Evolutionary conservation across 2,329 filamentous ascomycete genomes (phyloP).

Genomic region (Blastomyces parvus): DNA sequence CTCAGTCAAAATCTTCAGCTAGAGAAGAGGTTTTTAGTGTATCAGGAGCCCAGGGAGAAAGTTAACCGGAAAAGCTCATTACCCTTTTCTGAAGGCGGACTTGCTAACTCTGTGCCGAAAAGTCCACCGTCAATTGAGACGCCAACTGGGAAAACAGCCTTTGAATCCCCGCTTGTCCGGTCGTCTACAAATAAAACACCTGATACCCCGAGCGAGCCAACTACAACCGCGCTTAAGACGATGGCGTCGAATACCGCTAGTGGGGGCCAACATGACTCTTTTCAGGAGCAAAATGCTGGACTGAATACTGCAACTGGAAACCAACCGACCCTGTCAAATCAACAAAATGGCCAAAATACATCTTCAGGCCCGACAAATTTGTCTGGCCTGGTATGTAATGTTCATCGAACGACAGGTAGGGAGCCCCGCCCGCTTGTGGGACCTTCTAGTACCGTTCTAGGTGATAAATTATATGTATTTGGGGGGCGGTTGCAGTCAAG

Average conservation of each 20-base stretch:
- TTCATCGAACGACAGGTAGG: conserved; percentile 73
- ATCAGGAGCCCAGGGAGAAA: not conserved
- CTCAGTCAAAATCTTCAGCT: conserved; percentile 1
- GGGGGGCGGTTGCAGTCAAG: conserved; percentile 80
- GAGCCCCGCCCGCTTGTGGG: conserved; percentile 89
- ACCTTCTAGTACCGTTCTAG: conserved; percentile 87
- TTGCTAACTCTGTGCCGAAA: not conserved
- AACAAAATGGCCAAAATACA: conserved; percentile 15
- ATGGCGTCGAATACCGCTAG: not conserved
- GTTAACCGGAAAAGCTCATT: not conserved
- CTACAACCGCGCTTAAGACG: not conserved
- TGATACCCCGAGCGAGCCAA: not conserved
- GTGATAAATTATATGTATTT: conserved; percentile 95
- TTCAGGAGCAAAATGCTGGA: not conserved
- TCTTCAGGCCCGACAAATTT: conserved; percentile 47
- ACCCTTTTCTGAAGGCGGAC: not conserved
- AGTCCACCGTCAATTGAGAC: not conserved
- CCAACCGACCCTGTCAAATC: conserved; percentile 24
- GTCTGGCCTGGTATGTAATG: conserved; percentile 59
- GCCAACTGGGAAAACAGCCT: not conserved
- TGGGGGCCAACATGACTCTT: not conserved
- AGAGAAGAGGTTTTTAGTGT: not conserved
- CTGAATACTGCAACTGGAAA: conserved; percentile 18
- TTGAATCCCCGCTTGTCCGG: not conserved
- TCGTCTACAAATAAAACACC: not conserved